Evolutionary conservation across 1,139 yeast genomes (phyloP), one percentile per base, ranked within the genome.

Genomic region (Arxiozyma slooffiae): DNA sequence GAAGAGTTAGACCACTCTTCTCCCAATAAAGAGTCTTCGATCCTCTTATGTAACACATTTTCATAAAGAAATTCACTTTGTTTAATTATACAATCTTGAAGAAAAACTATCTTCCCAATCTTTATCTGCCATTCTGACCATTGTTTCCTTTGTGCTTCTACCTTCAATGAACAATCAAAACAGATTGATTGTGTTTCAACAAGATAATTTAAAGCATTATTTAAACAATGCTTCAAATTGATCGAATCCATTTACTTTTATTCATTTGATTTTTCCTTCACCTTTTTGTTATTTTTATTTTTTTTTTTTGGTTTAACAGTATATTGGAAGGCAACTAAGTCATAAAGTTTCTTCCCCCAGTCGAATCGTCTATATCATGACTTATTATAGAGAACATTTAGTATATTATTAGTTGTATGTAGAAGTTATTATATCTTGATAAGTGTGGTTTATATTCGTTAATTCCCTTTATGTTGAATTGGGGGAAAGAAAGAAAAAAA

Each of bases 101-200:
- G 53, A 51, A 67, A 72, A 22, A 59, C 61, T 26, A 68, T 57
- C 48, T 62, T 61, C 48, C 52, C 64, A 60, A 52, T 63, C 50
- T 50, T 50, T 36, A 51, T 55, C 52, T 61, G 56, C 62, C 62
- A 56, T 57, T 63, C 49, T 55, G 60, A 40, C 24, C 55, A 38
- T 39, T 56, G 39, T 53, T 55, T 44, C 52, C 60, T 48, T 44
- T 59, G 48, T 45, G 52, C 41, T 58, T 61, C 48, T 43, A 72
- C 61, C 43, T 56, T 55, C 39, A 51, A 44, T 50, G 69, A 67
- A 8, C 74, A 71, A 37, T 61, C 64, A 43, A 63, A 67, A 44
- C 77, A 73, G 1, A 69, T 53, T 7, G 55, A 51, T 48, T 71
- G 70, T 0, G 76, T 73, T 21, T 64, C 60, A 3, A 62, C 54